These are phyloP conservation scores for Fusarium buxicola DNA, from an alignment of 2,329 filamentous ascomycete species.

Conservation along the genomic window DNA sequence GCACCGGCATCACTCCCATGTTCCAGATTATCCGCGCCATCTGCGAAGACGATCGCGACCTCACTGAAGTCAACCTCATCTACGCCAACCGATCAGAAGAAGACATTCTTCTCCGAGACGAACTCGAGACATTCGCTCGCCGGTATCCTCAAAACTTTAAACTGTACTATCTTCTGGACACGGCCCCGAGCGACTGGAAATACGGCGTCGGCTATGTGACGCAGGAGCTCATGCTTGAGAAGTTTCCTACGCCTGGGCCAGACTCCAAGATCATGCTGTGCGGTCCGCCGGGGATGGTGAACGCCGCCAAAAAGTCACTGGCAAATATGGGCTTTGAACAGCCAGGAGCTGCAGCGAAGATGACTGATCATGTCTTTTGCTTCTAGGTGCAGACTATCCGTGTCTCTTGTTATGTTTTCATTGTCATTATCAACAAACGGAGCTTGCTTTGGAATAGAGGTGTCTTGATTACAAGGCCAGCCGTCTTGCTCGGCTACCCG, in stretches of 20 bases:
- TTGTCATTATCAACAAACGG: no score
- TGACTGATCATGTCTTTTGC: constrained; percentile 65
- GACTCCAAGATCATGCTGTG: constrained; percentile 68
- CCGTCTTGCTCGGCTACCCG: no score
- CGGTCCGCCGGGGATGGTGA: constrained; percentile 70
- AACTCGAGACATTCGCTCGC: constrained; percentile 66
- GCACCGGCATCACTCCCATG: constrained; percentile 51
- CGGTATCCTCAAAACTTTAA: constrained; percentile 65
- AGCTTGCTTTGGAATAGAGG: no score
- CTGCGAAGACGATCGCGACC: constrained; percentile 68
- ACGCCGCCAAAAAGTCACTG: constrained; percentile 64
- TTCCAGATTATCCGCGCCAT: constrained; percentile 71
- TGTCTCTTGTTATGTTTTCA: no score
- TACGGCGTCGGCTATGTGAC: constrained; percentile 64
- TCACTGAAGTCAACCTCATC: constrained; percentile 66
- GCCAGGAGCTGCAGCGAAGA: constrained; percentile 61
- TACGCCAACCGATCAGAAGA: constrained; percentile 69
- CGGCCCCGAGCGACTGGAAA: constrained; percentile 59
- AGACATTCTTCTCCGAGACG: constrained; percentile 68
- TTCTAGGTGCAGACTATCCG: no score
- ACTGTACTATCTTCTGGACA: constrained; percentile 66
- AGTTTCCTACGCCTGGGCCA: constrained; percentile 57
- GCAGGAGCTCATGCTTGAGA: constrained; percentile 59
- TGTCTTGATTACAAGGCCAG: no score
- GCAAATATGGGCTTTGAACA: constrained; percentile 61